Evolutionary conservation across 2,329 filamentous ascomycete species (phyloP).

Genomic region (Scleromitrula shiraiana): DNA sequence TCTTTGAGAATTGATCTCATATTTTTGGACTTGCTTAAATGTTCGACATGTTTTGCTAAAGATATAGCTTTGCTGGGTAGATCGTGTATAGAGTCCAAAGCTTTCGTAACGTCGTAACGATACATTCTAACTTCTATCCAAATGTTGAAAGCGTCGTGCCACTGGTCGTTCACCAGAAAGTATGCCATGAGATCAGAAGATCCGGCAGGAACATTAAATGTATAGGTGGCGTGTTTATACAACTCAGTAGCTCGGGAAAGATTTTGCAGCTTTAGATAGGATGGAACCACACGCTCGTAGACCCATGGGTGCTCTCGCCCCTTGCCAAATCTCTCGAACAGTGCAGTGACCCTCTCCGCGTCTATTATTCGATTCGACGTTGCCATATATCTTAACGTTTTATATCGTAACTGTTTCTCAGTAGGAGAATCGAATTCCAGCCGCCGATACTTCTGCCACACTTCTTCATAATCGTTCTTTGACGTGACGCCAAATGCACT

Average conservation of each 20-base stretch:
- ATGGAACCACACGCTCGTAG: constrained; percentile 37
- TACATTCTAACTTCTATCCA: constrained; percentile 16
- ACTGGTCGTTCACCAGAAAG: constrained; percentile 17
- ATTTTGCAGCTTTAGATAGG: constrained; percentile 36
- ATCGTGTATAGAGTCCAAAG: not conserved
- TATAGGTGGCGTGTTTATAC: constrained; percentile 16
- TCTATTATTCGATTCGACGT: constrained; percentile 33
- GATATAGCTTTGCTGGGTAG: not conserved
- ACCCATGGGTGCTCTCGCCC: constrained; percentile 33
- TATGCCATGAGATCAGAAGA: constrained; percentile 21
- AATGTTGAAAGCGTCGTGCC: constrained; percentile 19
- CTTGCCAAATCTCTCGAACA: constrained; percentile 34
- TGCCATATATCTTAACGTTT: constrained; percentile 33
- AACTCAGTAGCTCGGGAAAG: constrained; percentile 29
- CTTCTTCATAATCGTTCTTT: constrained; percentile 30
- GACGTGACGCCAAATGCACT: constrained; percentile 14
- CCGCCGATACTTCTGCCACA: constrained; percentile 34
- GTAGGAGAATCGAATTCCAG: constrained; percentile 13
- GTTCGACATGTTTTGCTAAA: constrained; percentile 15
- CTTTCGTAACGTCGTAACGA: constrained; percentile 13
- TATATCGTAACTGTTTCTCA: constrained; percentile 16
- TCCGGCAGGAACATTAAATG: constrained; percentile 16
- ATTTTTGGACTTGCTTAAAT: not conserved
- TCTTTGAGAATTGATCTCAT: not conserved
- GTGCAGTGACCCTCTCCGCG: constrained; percentile 34